phyloP scores from a whole-genome alignment of 2,329 filamentous ascomycete genomes.

The Apiospora marii region DNA sequence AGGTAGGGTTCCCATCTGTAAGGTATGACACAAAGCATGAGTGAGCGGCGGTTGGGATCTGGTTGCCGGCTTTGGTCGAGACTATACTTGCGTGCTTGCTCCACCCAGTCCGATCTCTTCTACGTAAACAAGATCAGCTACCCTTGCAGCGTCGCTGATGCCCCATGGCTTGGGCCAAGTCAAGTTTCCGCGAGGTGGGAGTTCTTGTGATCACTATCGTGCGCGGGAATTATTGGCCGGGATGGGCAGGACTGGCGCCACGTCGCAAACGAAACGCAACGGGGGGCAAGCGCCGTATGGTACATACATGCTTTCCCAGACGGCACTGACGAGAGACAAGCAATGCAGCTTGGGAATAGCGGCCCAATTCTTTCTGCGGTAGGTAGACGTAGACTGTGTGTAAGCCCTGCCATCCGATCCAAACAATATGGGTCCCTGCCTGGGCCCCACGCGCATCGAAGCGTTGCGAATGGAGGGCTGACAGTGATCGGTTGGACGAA shows the following conservation, averaged over 20 bases:
- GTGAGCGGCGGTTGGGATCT: constrained; percentile 18
- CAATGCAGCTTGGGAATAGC: constrained; percentile 12
- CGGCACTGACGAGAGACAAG: constrained; percentile 13
- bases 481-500: constrained; percentile 18
- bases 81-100: neutral
- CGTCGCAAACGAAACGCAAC: constrained; percentile 26
- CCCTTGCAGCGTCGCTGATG: neutral
- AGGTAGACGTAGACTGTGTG: neutral
- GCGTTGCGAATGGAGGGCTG: constrained; percentile 18
- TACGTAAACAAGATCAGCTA: constrained; percentile 17
- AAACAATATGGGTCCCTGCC: constrained; percentile 17
- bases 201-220: constrained; percentile 27
- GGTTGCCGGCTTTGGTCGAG: neutral
- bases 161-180: constrained; percentile 15
- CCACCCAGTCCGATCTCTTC: constrained; percentile 1
- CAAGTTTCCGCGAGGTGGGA: neutral
- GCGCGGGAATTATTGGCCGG: constrained; percentile 29
- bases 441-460: constrained; percentile 15
- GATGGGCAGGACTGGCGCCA: constrained; percentile 30
- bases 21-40: constrained; percentile 20
- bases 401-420: constrained; percentile 17
- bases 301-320: neutral
- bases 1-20: constrained; percentile 16
- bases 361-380: constrained; percentile 11
- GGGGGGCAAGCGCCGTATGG: constrained; percentile 20